Evolutionary conservation across 108 stramenopile genomes (phyloP).

Genomic region (Cylindrotheca fusiformis): DNA sequence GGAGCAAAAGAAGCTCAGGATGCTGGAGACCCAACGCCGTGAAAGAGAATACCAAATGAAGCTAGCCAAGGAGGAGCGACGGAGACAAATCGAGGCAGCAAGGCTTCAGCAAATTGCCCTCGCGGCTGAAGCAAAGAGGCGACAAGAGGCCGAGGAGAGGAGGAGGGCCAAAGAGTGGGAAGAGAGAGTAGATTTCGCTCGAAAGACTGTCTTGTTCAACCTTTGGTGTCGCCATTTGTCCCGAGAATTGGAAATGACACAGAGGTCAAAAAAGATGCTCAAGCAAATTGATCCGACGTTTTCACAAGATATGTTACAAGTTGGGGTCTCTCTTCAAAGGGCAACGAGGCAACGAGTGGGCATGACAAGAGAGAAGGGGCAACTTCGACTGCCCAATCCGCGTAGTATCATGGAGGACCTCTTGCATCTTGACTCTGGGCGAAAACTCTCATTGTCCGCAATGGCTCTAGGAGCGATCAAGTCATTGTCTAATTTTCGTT

Average conservation of each 20-base stretch:
- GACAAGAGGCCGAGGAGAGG: constrained; percentile 20
- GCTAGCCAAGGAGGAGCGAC: constrained; percentile 12
- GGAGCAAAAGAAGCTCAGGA: constrained; percentile 1
- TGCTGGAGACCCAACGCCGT: constrained; percentile 23
- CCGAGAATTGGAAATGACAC: constrained; percentile 16
- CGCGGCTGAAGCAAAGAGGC: constrained; percentile 20
- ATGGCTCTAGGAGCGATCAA: too few species aligned
- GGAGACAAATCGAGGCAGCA: constrained; percentile 16
- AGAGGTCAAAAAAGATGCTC: constrained; percentile 3
- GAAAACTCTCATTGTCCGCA: too few species aligned
- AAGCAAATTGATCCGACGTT: constrained; percentile 30
- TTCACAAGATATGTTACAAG: neutral
- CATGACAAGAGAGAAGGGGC: too few species aligned
- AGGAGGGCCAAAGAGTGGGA: constrained; percentile 19
- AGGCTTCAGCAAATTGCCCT: constrained; percentile 6
- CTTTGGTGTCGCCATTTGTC: constrained; percentile 19
- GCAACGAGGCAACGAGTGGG: too few species aligned
- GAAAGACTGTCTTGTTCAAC: constrained; percentile 27
- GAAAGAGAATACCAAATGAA: constrained; percentile 5
- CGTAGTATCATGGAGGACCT: constrained; percentile 3
- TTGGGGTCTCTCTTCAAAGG: neutral
- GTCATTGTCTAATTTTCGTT: too few species aligned
- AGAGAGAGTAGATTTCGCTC: constrained; percentile 24
- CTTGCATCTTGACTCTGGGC: neutral
- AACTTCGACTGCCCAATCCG: too few species aligned